Percentiles rank a stretch among this genome's conserved stretches.
Conservation (phyloP, 495 filamentous ascomycete genomes). For the Aspergillus sparsus region DNA sequence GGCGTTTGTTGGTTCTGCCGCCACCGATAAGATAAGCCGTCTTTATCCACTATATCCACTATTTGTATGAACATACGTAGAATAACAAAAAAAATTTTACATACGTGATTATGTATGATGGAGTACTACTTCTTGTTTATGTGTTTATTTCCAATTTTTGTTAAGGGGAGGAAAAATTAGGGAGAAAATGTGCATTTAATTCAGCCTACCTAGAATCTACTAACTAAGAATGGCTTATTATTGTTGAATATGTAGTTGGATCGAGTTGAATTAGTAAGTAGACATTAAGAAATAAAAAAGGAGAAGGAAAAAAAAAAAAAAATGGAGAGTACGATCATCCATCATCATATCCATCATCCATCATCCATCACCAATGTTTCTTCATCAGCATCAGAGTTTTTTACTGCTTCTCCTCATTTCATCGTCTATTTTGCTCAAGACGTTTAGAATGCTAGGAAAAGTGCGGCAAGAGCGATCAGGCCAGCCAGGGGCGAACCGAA, state of each 20-base stretch:
- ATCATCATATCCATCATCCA: not conserved
- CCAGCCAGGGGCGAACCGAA: constrained; percentile 13
- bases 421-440: not conserved
- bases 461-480: constrained; percentile 12
- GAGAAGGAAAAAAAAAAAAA: constrained; percentile 1
- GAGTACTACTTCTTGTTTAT: too few species aligned
- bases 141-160: too few species aligned
- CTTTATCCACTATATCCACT: not conserved
- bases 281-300: constrained; percentile 3
- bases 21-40: constrained; percentile 49
- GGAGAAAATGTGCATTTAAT: not conserved
- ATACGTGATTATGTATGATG: not conserved
- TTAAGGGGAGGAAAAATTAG: not conserved
- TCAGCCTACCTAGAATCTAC: not conserved
- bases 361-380: not conserved
- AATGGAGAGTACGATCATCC: not conserved
- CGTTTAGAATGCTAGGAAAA: constrained; percentile 8
- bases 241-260: not conserved
- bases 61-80: not conserved
- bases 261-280: not conserved
- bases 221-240: not conserved
- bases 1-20: constrained; percentile 30
- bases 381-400: not conserved
- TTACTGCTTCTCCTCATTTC: not conserved
- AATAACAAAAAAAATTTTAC: not conserved